phyloP scores from a whole-genome alignment of 2,329 filamentous ascomycete species.

The Aphanocladium album region DNA sequence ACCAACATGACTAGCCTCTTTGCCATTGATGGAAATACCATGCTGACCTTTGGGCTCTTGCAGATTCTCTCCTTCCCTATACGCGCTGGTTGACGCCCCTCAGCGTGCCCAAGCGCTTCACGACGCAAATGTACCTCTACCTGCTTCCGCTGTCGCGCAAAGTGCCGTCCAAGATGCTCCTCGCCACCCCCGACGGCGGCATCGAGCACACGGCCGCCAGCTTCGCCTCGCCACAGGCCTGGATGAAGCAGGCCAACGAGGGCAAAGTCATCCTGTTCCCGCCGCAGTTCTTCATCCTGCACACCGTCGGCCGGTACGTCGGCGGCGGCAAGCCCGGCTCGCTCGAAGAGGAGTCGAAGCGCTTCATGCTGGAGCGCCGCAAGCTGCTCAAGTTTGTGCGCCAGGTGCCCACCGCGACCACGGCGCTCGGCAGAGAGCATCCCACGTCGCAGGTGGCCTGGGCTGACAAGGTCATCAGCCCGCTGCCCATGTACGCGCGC shows the following conservation, averaged over 20 bases:
- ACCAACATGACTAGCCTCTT: too few relatives aligned
- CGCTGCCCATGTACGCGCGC: slow-evolving; percentile 41
- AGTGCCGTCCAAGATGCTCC: slow-evolving; percentile 44
- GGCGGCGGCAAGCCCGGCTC: slow-evolving; percentile 25
- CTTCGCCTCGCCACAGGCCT: slow-evolving; percentile 66
- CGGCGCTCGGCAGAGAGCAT: slow-evolving; percentile 34
- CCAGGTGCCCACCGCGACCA: slow-evolving; percentile 36
- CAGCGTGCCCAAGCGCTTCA: slow-evolving; percentile 70
- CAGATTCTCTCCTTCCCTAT: slow-evolving; percentile 63
- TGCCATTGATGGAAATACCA: too few relatives aligned
- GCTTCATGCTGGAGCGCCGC: slow-evolving; percentile 46
- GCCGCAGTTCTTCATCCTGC: slow-evolving; percentile 75
- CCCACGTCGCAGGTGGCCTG: slow-evolving; percentile 45
- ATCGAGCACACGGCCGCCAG: slow-evolving; percentile 65
- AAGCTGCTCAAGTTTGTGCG: slow-evolving; percentile 50
- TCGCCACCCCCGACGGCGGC: slow-evolving; percentile 68
- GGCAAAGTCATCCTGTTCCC: slow-evolving; percentile 81
- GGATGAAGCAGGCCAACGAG: slow-evolving; percentile 58
- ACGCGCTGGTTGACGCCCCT: slow-evolving; percentile 87
- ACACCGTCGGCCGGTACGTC: slow-evolving; percentile 52
- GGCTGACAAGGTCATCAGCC: slow-evolving; percentile 59
- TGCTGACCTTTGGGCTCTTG: background rate
- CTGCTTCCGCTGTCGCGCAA: slow-evolving; percentile 57
- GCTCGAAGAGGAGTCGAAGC: slow-evolving; percentile 21
- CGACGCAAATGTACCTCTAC: slow-evolving; percentile 96